Evolutionary conservation across 352 stramenopile species (phyloP).

Genomic region (Phytophthora aleatoria): DNA sequence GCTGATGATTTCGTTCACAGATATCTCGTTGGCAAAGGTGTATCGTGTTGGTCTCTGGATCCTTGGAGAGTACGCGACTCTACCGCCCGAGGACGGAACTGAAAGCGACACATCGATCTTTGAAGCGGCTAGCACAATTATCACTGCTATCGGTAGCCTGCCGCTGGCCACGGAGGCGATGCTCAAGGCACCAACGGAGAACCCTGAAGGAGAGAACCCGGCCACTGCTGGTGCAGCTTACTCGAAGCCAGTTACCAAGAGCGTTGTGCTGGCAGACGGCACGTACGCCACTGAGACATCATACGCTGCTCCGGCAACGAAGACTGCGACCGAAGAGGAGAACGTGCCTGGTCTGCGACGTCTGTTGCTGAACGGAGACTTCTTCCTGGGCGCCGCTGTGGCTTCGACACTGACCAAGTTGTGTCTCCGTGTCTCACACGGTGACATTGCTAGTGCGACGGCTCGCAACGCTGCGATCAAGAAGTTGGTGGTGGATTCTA

Average conservation of each 20-base stretch:
- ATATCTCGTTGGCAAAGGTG: conserved; percentile 95
- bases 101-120: conserved; percentile 80
- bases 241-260: conserved; percentile 96
- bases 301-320: conserved; percentile 62
- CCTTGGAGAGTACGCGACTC: conserved; percentile 91
- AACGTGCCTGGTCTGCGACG: conserved; percentile 81
- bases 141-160: conserved; percentile 83
- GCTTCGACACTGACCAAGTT: conserved; percentile 97
- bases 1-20: conserved; percentile 93
- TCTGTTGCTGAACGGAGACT: conserved; percentile 93
- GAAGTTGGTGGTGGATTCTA: conserved; percentile 71
- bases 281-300: conserved; percentile 99
- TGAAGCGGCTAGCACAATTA: conserved; percentile 85
- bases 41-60: conserved; percentile 98
- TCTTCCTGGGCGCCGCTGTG: conserved; percentile 96
- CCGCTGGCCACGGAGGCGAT: conserved; percentile 69
- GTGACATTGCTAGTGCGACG: conserved; percentile 56
- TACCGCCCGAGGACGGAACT: conserved; percentile 44
- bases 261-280: conserved; percentile 98
- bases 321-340: conserved; percentile 64
- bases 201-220: conserved; percentile 29
- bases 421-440: conserved; percentile 82
- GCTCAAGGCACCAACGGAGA: conserved; percentile 45
- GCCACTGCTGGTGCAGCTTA: conserved; percentile 52
- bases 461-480: conserved; percentile 61